Evolutionary conservation across 345 rosid species (phyloP).

Genomic region (Hypericum perforatum): DNA sequence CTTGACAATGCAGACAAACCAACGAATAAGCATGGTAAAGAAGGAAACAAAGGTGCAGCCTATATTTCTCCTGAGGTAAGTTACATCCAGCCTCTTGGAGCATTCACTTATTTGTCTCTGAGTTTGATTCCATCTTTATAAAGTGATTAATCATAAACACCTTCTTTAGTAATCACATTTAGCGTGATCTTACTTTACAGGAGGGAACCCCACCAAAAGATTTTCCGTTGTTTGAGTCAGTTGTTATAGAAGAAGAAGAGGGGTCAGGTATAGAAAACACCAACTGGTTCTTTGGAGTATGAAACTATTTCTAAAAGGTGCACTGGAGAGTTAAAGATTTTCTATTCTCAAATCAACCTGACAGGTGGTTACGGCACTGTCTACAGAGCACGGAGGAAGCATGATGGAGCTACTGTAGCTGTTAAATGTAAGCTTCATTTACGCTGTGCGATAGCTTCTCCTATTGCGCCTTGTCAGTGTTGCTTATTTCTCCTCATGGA

Average conservation of each 20-base stretch:
- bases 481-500: background rate
- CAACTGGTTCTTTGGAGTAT: background rate
- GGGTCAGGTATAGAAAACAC: slow-evolving; percentile 64
- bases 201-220: slow-evolving; percentile 34
- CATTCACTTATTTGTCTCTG: background rate
- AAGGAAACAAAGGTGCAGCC: slow-evolving; percentile 26
- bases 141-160: background rate
- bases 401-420: slow-evolving; percentile 65
- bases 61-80: slow-evolving; percentile 27
- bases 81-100: slow-evolving; percentile 7
- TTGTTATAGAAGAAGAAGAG: slow-evolving; percentile 67
- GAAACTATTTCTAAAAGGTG: too few relatives aligned
- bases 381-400: slow-evolving; percentile 64
- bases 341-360: slow-evolving; percentile 17
- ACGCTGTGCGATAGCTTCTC: too few relatives aligned
- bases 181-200: slow-evolving; percentile 23
- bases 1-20: slow-evolving; percentile 16
- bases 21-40: slow-evolving; percentile 29
- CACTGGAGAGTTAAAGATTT: slow-evolving; percentile 3
- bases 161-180: background rate
- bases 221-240: slow-evolving; percentile 68
- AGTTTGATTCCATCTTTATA: background rate
- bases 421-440: slow-evolving; percentile 58
- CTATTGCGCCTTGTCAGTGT: background rate
- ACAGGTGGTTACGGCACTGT: slow-evolving; percentile 95